Percentiles rank a stretch among this genome's conserved stretches.
Evolutionary conservation across 2,329 filamentous ascomycete genomes (phyloP).

Genomic region (Aureobasidium sp.): DNA sequence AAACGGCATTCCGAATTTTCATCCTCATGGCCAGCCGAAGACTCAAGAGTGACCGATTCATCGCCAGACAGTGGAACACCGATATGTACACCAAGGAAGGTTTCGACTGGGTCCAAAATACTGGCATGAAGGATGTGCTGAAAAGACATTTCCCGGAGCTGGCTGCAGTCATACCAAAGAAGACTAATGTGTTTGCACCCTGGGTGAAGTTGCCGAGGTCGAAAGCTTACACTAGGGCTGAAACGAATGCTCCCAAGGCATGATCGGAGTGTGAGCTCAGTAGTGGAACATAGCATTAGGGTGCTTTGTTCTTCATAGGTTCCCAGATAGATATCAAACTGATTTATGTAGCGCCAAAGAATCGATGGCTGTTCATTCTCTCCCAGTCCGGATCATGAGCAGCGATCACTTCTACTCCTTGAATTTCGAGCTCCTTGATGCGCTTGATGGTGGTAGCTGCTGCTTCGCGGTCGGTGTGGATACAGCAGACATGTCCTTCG

Average conservation of each 20-base stretch:
- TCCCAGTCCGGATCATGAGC: slow-evolving; percentile 47
- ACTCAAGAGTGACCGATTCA: slow-evolving; percentile 41
- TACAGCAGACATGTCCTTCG: slow-evolving; percentile 39
- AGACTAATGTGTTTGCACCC: slow-evolving; percentile 31
- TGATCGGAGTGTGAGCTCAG: neutral
- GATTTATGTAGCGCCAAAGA: neutral
- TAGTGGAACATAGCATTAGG: no score
- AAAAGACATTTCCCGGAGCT: slow-evolving; percentile 39
- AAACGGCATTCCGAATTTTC: slow-evolving; percentile 43
- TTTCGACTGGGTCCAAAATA: slow-evolving; percentile 38
- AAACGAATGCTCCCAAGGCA: slow-evolving; percentile 23
- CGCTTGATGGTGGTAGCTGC: slow-evolving; percentile 33
- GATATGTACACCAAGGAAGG: slow-evolving; percentile 38
- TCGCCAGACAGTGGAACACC: slow-evolving; percentile 36
- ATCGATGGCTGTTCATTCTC: slow-evolving; percentile 21
- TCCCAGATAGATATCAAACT: neutral
- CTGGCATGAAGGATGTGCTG: slow-evolving; percentile 39
- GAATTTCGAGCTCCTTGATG: slow-evolving; percentile 34
- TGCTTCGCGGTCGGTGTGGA: slow-evolving; percentile 44
- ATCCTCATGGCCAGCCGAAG: slow-evolving; percentile 40
- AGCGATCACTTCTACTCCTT: slow-evolving; percentile 45
- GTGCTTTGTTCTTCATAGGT: no score
- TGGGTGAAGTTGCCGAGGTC: slow-evolving; percentile 27
- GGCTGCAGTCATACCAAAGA: slow-evolving; percentile 26
- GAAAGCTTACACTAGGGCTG: slow-evolving; percentile 22